A percentile compares a stretch with the other conserved stretches of the same genome.
Evolutionary conservation across 2,329 filamentous ascomycete genomes (phyloP).

Genomic region (Didymella exigua): DNA sequence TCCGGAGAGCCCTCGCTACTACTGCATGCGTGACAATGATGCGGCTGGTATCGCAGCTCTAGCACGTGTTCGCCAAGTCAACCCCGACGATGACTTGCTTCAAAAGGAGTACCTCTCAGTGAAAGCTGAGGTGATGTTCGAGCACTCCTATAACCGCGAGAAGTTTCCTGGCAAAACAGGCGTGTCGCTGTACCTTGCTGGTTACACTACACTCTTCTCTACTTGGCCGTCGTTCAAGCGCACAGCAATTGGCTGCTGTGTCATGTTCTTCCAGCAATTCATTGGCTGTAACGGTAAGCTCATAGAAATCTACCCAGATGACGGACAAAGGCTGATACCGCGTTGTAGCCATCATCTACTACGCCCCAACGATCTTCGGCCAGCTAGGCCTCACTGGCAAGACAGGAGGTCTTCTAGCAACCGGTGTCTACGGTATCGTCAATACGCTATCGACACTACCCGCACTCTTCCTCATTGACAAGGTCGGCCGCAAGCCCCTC

Average conservation of each 20-base stretch:
- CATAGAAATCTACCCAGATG: no score
- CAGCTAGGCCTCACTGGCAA: constrained; percentile 61
- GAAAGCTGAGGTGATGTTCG: constrained; percentile 59
- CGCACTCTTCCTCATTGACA: constrained; percentile 69
- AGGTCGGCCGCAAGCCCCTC: constrained; percentile 65
- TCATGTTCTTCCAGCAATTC: constrained; percentile 58
- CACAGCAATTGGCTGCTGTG: constrained; percentile 39
- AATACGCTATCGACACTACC: constrained; percentile 68
- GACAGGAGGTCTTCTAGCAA: constrained; percentile 81
- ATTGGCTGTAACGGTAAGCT: constrained; percentile 76
- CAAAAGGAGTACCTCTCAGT: constrained; percentile 67
- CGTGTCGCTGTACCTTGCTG: constrained; percentile 61
- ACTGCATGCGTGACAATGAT: constrained; percentile 43
- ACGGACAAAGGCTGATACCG: not conserved
- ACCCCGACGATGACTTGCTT: constrained; percentile 59
- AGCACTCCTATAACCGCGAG: constrained; percentile 52
- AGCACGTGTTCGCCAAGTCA: constrained; percentile 51
- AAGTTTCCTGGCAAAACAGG: constrained; percentile 40
- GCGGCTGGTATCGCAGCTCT: constrained; percentile 55
- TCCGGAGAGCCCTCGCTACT: constrained; percentile 35
- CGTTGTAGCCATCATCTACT: constrained; percentile 63
- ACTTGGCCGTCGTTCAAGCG: constrained; percentile 52
- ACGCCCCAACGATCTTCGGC: constrained; percentile 79
- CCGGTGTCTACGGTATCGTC: constrained; percentile 62
- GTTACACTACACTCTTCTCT: constrained; percentile 57